Evolutionary conservation across 75 land plant species (phyloP), one percentile per base, ranked within the genome.

Genomic region (Larix kaempferi): DNA sequence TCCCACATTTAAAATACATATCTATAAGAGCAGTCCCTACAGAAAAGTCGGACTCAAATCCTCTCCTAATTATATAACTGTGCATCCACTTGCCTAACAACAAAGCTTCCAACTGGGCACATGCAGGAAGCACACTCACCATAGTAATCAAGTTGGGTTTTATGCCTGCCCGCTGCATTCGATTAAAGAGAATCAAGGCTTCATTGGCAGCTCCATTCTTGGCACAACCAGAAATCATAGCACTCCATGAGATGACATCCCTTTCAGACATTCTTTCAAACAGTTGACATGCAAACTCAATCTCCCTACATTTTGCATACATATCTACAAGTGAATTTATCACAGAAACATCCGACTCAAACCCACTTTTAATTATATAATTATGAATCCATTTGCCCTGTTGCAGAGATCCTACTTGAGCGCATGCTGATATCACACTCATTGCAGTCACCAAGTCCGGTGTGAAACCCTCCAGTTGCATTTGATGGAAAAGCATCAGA

Each of bases 401-500:
- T 57, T 72, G 77, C 71, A 91, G 26, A 10, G 73, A 80, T 81
- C 78, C 74, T 56, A 67, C 55, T 22, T 82, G 83, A 8, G 88
- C 89, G 77, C 94, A 91, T 55, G 89, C 86, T 76, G 84, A 86
- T 44, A 91, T 22, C 72, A 80, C 78, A 56, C 90, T 80, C 22
- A 83, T 84, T 5, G 82, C 80, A 8, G 88, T 84, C 56, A 86
- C 81, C 66, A 86, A 89, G 73, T 90, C 86, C 2, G 86, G 86
- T 0, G 0, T 33, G 49, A 81, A 54, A 0, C 81, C 85, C 6
- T 61, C 73, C 21, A 56, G 1, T 37, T 82, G 79, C 93, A 93
- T 93, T 57, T 71, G 44, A 15, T 78, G 65, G 26, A 87, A 89
- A 80, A 88, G 58, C 2, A 76, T 58, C 66, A 93, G 57, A 41